Evolutionary conservation across 1,139 yeast species (phyloP).

Genomic region (Geotrichum phurueaensis): DNA sequence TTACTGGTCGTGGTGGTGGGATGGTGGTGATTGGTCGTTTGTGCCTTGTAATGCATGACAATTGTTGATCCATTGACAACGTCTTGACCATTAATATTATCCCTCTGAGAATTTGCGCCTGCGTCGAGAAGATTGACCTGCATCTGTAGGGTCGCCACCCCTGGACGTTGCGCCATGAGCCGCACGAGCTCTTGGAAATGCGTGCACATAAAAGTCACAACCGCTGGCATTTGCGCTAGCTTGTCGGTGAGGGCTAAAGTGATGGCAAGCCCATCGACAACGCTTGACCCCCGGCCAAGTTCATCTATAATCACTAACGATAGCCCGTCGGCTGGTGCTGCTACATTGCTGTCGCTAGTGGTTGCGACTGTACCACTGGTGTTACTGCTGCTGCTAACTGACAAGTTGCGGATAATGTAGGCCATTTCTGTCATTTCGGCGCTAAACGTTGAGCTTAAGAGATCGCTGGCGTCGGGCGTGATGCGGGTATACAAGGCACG

Average conservation of each 20-base stretch:
- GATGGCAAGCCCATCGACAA: conserved; percentile 16
- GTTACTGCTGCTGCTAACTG: conserved; percentile 21
- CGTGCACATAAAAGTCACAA: conserved; percentile 14
- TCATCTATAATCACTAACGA: conserved; percentile 47
- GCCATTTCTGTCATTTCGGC: conserved; percentile 47
- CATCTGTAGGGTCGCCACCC: conserved; percentile 15
- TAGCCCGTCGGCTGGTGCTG: neutral
- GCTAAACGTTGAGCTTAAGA: conserved; percentile 44
- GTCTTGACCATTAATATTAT: neutral
- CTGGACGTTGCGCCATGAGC: conserved; percentile 16
- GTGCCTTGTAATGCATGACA: conserved; percentile 17
- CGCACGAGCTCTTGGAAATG: conserved; percentile 16
- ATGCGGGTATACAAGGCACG: conserved; percentile 43
- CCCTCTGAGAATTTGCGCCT: too few relatives aligned
- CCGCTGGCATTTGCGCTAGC: neutral
- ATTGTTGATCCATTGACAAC: neutral
- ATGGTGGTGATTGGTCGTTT: neutral
- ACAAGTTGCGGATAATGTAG: conserved; percentile 37
- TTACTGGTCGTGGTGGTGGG: neutral
- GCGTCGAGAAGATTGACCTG: conserved; percentile 9
- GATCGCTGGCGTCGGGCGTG: conserved; percentile 40
- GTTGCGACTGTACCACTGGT: neutral
- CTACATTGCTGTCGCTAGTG: too few relatives aligned
- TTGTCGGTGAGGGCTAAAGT: conserved; percentile 13
- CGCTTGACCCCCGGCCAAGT: conserved; percentile 43